Base-by-base conservation (phyloP, 805 yeast genomes). In the Metschnikowia orientalis region DNA sequence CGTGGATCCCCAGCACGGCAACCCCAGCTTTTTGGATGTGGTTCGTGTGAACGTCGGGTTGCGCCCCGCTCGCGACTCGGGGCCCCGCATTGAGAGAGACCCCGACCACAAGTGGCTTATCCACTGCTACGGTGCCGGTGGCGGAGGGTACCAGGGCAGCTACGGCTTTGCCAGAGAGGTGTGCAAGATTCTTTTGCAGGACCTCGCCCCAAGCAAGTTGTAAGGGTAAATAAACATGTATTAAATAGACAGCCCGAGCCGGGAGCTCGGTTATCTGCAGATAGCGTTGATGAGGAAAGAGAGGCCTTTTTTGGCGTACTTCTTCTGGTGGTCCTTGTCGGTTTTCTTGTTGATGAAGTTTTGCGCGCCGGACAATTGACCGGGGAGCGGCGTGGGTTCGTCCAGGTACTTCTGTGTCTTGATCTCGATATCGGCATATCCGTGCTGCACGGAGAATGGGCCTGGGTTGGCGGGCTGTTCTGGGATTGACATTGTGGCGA, bases 61-160 rank as follows among this genome's bases (percentile, higher is more conserved):
- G 18, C 51, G 70, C 23, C 70, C 70, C 4, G 56, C 48, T 33
- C 41, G 69, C 39, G 61, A 56, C 14, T 57, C 53, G 6, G 67
- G 67, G 2, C 53, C 52, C 2, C 42, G 70, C 13, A 51, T 62
- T 9, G 69, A 63, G 37, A 26, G 21, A 2, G 69, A 64, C 40
- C 24, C 44, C 1, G 26, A 38, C 6, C 32, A 41, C 11, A 28
- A 26, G 1, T 62, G 69, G 67, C 49, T 79, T 14, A 67, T 79
- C 15, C 87, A 80, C 53, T 74, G 73, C 47, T 80, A 79, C 51
- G 86, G 87, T 2, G 82, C 85, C 4, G 51, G 51, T 9, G 50
- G 45, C 2, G 53, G 47, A 2, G 51, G 51, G 4, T 42, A 48
- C 34, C 94, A 85, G 60, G 69, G 81, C 3, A 79, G 85, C 3